Evolutionary conservation across 768 basidiomycete genomes (phyloP).

Genomic region (Phlebiopsis gigantea): DNA sequence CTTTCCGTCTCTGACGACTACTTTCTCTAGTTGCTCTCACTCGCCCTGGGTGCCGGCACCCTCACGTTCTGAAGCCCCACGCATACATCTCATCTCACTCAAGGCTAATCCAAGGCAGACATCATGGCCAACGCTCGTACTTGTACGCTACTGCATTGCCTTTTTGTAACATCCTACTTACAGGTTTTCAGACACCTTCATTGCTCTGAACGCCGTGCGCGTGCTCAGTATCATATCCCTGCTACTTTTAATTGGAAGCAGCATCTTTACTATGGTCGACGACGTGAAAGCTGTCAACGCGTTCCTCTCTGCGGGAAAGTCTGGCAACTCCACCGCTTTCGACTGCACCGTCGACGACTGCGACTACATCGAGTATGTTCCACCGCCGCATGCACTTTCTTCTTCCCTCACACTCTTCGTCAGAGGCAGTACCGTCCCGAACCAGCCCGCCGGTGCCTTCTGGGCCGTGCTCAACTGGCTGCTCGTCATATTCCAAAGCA

Average conservation of each 20-base stretch:
- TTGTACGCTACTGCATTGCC: not conserved
- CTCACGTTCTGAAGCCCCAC: not conserved
- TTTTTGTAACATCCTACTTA: not conserved
- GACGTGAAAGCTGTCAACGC: slow-evolving; percentile 73
- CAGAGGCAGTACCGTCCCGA: slow-evolving; percentile 76
- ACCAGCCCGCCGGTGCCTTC: slow-evolving; percentile 86
- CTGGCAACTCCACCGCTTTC: slow-evolving; percentile 28
- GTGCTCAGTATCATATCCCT: slow-evolving; percentile 74
- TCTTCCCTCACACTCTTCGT: slow-evolving; percentile 21
- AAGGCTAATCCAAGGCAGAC: not conserved
- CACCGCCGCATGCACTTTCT: not conserved
- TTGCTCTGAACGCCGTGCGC: slow-evolving; percentile 75
- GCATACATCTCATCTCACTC: not conserved
- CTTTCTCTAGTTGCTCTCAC: not conserved
- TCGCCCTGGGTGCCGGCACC: slow-evolving; percentile 8
- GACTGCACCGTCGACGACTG: slow-evolving; percentile 24
- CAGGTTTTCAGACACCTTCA: slow-evolving; percentile 65
- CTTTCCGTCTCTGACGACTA: not conserved
- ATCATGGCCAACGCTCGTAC: slow-evolving; percentile 9
- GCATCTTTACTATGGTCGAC: slow-evolving; percentile 63
- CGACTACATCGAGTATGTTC: slow-evolving; percentile 70
- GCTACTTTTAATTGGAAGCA: slow-evolving; percentile 75
- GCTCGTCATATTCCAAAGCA: slow-evolving; percentile 78
- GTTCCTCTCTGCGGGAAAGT: slow-evolving; percentile 35
- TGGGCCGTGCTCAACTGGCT: slow-evolving; percentile 88